Conservation (phyloP, 805 yeast genomes). For the Kregervanrija fluxuum region DNA sequence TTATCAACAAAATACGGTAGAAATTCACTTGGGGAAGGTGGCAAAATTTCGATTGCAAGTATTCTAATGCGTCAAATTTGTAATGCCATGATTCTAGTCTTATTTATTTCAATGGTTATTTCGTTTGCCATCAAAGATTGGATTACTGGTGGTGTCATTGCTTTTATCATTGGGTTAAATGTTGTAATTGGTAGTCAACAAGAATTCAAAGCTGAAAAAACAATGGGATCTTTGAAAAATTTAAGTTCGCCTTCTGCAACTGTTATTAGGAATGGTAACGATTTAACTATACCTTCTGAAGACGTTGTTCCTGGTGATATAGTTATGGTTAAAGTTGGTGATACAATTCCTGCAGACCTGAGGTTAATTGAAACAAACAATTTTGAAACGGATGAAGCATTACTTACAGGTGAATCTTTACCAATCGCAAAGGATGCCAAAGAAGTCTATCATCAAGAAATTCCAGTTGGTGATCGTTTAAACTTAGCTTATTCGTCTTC, state of each 20-base stretch:
- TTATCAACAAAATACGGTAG: conserved; percentile 38
- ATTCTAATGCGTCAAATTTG: conserved; percentile 61
- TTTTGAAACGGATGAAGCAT: conserved; percentile 77
- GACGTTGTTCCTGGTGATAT: conserved; percentile 72
- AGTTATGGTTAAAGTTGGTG: conserved; percentile 58
- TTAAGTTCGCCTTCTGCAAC: conserved; percentile 66
- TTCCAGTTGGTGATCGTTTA: conserved; percentile 67
- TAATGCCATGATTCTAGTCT: conserved; percentile 74
- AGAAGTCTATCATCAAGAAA: conserved; percentile 30
- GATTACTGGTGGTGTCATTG: conserved; percentile 79
- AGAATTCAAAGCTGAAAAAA: conserved; percentile 68
- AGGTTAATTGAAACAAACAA: conserved; percentile 51
- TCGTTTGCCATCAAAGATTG: conserved; percentile 70
- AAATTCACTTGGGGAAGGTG: conserved; percentile 56
- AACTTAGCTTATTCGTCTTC: conserved; percentile 69
- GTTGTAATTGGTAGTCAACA: conserved; percentile 63
- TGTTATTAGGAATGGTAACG: conserved; percentile 55
- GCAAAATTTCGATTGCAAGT: conserved; percentile 42
- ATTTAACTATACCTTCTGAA: conserved; percentile 49
- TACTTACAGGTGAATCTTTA: conserved; percentile 83
- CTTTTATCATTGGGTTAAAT: conserved; percentile 57
- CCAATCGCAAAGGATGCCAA: conserved; percentile 55
- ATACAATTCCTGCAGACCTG: conserved; percentile 69
- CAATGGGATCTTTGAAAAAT: conserved; percentile 66
- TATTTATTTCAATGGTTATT: conserved; percentile 61